These are phyloP conservation scores for Elsinoe arachidis DNA, from an alignment of 2,329 filamentous ascomycete genomes.

Conservation along the genomic window DNA sequence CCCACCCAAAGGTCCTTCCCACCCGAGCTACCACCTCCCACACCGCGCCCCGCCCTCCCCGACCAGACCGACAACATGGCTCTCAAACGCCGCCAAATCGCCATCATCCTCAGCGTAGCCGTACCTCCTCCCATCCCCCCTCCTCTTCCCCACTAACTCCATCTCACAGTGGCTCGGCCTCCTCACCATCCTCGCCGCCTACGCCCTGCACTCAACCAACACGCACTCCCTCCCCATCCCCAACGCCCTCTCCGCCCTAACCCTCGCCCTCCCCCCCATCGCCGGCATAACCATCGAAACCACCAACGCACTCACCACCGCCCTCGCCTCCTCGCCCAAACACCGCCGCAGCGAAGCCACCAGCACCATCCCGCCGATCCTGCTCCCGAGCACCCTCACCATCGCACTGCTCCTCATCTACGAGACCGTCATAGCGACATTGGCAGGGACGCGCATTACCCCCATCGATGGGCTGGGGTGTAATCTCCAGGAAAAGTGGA, in stretches of 20 bases:
- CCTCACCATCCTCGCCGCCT: conserved; percentile 33
- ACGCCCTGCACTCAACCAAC: conserved; percentile 25
- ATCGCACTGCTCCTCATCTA: conserved; percentile 34
- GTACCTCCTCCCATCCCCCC: conserved; percentile 19
- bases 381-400: conserved; percentile 24
- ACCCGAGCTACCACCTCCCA: not conserved
- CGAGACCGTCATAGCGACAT: conserved; percentile 36
- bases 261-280: conserved; percentile 35
- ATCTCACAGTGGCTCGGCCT: conserved; percentile 35
- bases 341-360: conserved; percentile 23
- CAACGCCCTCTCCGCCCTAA: conserved; percentile 32
- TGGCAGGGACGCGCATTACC: conserved; percentile 36
- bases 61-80: not conserved
- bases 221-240: conserved; percentile 36
- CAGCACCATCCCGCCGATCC: conserved; percentile 26
- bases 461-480: conserved; percentile 40
- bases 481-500: conserved; percentile 50
- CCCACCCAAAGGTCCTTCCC: not conserved
- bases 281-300: conserved; percentile 35
- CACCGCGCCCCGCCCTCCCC: not conserved
- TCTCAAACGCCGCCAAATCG: conserved; percentile 30
- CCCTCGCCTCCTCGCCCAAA: conserved; percentile 20
- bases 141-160: not conserved
- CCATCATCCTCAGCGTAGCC: conserved; percentile 31
- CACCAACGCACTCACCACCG: conserved; percentile 26